A percentile compares a stretch with the other conserved stretches of the same genome.
These are phyloP conservation scores for Rhizopogon vesiculosus DNA, from an alignment of 768 basidiomycete genomes.

Conservation along the genomic window DNA sequence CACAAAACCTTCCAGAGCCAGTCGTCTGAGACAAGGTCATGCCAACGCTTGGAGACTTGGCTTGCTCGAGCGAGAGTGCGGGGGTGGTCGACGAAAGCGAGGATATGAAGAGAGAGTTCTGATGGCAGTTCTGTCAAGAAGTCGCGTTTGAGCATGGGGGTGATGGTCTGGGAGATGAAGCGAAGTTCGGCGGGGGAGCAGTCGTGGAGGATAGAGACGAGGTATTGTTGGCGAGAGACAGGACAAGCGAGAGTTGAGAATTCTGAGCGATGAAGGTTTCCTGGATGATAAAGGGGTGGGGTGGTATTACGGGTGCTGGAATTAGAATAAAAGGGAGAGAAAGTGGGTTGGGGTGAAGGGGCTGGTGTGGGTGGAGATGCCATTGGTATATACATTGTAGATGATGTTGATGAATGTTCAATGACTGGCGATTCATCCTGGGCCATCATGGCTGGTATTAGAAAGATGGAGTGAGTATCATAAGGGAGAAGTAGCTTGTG, in stretches of 20 bases:
- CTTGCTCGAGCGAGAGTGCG: slow-evolving; percentile 63
- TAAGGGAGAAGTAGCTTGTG: too few species aligned
- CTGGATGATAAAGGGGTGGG: slow-evolving; percentile 15
- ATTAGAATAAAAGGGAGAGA: slow-evolving; percentile 16
- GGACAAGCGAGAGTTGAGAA: slow-evolving; percentile 32
- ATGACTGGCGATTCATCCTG: neutral
- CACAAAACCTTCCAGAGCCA: slow-evolving; percentile 80
- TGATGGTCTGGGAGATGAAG: slow-evolving; percentile 60
- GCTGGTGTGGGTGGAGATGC: slow-evolving; percentile 59
- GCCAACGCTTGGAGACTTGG: slow-evolving; percentile 72
- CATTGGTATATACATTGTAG: slow-evolving; percentile 47
- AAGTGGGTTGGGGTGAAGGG: slow-evolving; percentile 41
- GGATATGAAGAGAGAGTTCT: slow-evolving; percentile 73
- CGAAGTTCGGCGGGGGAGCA: slow-evolving; percentile 60
- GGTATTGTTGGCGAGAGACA: slow-evolving; percentile 43
- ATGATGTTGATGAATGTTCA: slow-evolving; percentile 6
- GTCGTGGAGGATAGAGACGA: slow-evolving; percentile 44
- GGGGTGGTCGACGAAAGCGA: slow-evolving; percentile 75
- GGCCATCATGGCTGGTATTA: too few species aligned
- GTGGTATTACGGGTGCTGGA: slow-evolving; percentile 6
- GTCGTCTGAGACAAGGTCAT: slow-evolving; percentile 65
- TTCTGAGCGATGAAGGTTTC: slow-evolving; percentile 24
- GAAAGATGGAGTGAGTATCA: too few species aligned
- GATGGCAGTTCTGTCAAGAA: slow-evolving; percentile 52
- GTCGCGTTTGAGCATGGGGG: slow-evolving; percentile 61